Evolutionary conservation across 2,329 filamentous ascomycete species (phyloP).

Genomic region (Fusarium nodosum): DNA sequence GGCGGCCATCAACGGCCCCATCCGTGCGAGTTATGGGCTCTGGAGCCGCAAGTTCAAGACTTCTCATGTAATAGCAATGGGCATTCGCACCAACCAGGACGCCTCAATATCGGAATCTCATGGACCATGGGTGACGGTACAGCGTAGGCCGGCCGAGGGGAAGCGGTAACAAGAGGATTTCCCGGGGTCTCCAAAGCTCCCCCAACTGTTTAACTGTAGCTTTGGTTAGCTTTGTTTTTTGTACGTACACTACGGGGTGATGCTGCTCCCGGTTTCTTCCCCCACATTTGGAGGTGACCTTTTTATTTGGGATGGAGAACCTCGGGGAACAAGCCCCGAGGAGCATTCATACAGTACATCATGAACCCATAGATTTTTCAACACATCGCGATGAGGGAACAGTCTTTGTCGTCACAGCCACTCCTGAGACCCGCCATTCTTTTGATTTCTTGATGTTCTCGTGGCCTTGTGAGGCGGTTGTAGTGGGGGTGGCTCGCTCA

Average conservation of each 20-base stretch:
- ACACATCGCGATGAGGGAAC: constrained; percentile 8
- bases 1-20: constrained; percentile 41
- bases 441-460: constrained; percentile 24
- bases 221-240: not conserved
- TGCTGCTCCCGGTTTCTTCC: constrained; percentile 45
- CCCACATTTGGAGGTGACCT: constrained; percentile 40
- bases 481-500: constrained; percentile 48
- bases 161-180: constrained; percentile 55
- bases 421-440: constrained; percentile 23
- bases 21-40: constrained; percentile 15
- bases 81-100: constrained; percentile 37
- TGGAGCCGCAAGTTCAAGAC: constrained; percentile 37
- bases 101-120: constrained; percentile 39
- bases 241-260: constrained; percentile 33
- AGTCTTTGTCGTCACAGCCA: constrained; percentile 32
- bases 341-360: constrained; percentile 12
- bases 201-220: constrained; percentile 16
- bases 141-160: constrained; percentile 48
- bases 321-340: constrained; percentile 33
- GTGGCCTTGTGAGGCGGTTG: constrained; percentile 19
- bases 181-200: constrained; percentile 47
- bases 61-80: constrained; percentile 32
- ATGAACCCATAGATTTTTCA: not conserved
- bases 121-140: constrained; percentile 44
- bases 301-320: constrained; percentile 19